Conservation (phyloP, 2,329 filamentous ascomycete species). For the Capronia epimyces region DNA sequence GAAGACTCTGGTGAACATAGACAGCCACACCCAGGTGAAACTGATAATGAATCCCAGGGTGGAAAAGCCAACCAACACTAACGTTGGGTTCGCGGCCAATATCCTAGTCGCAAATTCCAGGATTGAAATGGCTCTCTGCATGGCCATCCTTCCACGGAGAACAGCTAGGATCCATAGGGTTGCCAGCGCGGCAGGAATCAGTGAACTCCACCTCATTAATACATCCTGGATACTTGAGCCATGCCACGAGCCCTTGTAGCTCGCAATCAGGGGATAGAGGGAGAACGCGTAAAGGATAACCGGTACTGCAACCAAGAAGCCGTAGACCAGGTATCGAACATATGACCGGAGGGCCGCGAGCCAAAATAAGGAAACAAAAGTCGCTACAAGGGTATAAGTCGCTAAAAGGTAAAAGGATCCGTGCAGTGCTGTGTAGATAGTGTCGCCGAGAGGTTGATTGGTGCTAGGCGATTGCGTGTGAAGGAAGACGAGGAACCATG, state of each 20-base stretch:
- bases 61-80: constrained; percentile 76
- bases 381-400: constrained; percentile 83
- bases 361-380: constrained; percentile 85
- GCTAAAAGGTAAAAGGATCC: constrained; percentile 84
- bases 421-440: constrained; percentile 83
- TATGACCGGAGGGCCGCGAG: constrained; percentile 82
- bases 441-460: constrained; percentile 76
- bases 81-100: constrained; percentile 72
- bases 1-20: constrained; percentile 94
- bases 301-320: constrained; percentile 78
- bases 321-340: constrained; percentile 72
- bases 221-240: constrained; percentile 79
- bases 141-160: constrained; percentile 69
- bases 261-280: constrained; percentile 83
- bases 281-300: constrained; percentile 83
- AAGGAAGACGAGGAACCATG: constrained; percentile 82
- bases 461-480: constrained; percentile 69
- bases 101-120: constrained; percentile 90
- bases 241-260: constrained; percentile 70
- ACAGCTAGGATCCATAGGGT: constrained; percentile 79
- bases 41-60: constrained; percentile 68
- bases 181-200: constrained; percentile 68
- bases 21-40: constrained; percentile 95
- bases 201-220: constrained; percentile 79
- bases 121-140: constrained; percentile 78